Base-by-base conservation (phyloP, 1,284 basidiomycete genomes). In the Cutaneotrichosporon cavernicola region DNA sequence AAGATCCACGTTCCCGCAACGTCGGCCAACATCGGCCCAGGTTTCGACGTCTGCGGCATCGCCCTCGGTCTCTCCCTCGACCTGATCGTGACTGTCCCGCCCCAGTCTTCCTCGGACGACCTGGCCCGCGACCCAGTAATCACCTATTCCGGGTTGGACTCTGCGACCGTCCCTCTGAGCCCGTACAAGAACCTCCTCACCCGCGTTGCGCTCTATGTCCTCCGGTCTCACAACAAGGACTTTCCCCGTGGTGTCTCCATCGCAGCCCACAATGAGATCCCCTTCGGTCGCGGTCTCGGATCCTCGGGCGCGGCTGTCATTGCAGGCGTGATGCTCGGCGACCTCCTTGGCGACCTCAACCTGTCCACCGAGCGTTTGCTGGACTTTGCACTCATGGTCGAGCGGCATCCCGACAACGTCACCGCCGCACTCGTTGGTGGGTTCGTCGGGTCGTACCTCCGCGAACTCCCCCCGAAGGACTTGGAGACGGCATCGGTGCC, bases 311-410 rank as follows among this genome's bases (percentile, higher is more conserved):
- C 97, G 7, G 97, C 97, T 14, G 97, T 99, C 70, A 90, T 99
- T 71, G 96, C 94, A 0, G 97, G 97, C 52, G 91, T 97, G 30
- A 84, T 97, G 43, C 86, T 99, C 55, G 97, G 90, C 47, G 87
- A 95, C 77, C 85, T 88, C 21, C 83, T 99, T 14, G 96, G 92
- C 16, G 70, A 86, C 56, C 85, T 99, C 65, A 76, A 84, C 30
- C 86, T 99, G 14, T 77, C 89, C 18, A 84, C 81, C 36, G 85
- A 85, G 58, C 87, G 97, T 32, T 84, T 97, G 72, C 86, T 99
- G 63, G 97, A 99, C 81, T 96, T 93, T 76, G 95, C 97, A 1
- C 85, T 99, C 64, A 99, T 99, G 97, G 95, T 99, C 73, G 97
- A 99, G 81, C 87, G 97, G 11, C 97, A 99, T 80, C 97, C 97